Evolutionary conservation across 768 basidiomycete species (phyloP).

Genomic region (Pleurotus salmoneostramineus): DNA sequence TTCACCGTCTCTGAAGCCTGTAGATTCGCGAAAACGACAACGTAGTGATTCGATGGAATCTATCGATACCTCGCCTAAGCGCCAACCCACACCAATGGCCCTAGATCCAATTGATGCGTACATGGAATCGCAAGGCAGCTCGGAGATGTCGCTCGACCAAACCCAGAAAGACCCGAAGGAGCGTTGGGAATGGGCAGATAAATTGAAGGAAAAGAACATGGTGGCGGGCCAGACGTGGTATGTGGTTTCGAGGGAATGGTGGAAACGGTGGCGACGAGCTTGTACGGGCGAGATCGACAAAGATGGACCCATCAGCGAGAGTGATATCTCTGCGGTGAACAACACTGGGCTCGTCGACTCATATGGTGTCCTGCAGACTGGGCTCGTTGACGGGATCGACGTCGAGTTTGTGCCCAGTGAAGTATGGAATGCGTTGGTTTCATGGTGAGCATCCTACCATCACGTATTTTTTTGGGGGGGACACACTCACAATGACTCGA

Average conservation of each 20-base stretch:
- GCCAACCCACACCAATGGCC: conserved; percentile 49
- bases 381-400: conserved; percentile 59
- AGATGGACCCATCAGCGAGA: conserved; percentile 56
- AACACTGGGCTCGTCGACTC: conserved; percentile 63
- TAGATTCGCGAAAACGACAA: conserved; percentile 56
- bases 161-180: not conserved
- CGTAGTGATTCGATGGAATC: conserved; percentile 77
- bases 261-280: conserved; percentile 69
- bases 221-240: conserved; percentile 74
- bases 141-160: conserved; percentile 18
- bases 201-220: conserved; percentile 45
- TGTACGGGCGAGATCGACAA: conserved; percentile 69
- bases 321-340: conserved; percentile 70
- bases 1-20: conserved; percentile 39
- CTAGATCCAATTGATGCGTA: conserved; percentile 57
- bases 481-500: conserved; percentile 20
- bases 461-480: conserved; percentile 1
- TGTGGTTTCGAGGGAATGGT: conserved; percentile 70
- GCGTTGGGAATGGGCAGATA: conserved; percentile 33
- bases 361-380: conserved; percentile 40
- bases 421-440: conserved; percentile 63
- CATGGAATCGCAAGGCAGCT: conserved; percentile 57
- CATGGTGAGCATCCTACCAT: conserved; percentile 46
- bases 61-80: conserved; percentile 67
- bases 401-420: conserved; percentile 72